Evolutionary conservation across 75 land plant genomes (phyloP), one percentile per base, ranked within the genome.

Genomic region (Sequoiadendron giganteum): DNA sequence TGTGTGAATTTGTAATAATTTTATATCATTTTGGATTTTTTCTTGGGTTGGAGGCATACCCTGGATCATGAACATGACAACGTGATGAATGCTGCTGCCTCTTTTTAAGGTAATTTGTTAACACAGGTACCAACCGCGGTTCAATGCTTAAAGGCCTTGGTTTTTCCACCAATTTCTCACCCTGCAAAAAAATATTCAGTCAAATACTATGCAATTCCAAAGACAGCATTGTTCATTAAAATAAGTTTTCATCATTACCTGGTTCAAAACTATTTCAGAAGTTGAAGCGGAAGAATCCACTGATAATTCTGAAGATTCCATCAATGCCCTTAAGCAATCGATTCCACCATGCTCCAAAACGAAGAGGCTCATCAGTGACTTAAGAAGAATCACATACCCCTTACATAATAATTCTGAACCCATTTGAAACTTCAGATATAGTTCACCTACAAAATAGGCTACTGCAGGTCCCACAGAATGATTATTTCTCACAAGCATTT

Each of bases 281-380:
- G 45, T 80, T 80, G 83, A 80, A 80, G 43, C 83, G 43, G 18
- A 80, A 43, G 83, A 40, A 43, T 42, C 83, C 83, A 28, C 49
- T 81, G 49, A 25, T 81, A 81, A 81, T 45, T 81, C 49, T 81
- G 49, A 40, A 43, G 83, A 45, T 45, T 45, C 49, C 47, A 81
- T 81, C 49, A 81, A 45, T 81, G 40, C 48, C 47, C 49, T 81
- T 45, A 81, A 45, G 28, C 39, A 25, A 25, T 81, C 83, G 45
- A 43, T 45, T 25, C 49, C 49, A 40, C 49, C 83, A 81, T 25
- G 39, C 83, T 81, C 83, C 83, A 81, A 43, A 81, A 43, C 83
- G 0, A 81, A 81, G 28, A 81, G 49, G 28, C 30, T 43, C 49
- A 81, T 81, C 49, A 81, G 47, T 81, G 49, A 81, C 83, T 81